phyloP scores from a whole-genome alignment of 768 basidiomycete genomes.

The Amanita phalloides region DNA sequence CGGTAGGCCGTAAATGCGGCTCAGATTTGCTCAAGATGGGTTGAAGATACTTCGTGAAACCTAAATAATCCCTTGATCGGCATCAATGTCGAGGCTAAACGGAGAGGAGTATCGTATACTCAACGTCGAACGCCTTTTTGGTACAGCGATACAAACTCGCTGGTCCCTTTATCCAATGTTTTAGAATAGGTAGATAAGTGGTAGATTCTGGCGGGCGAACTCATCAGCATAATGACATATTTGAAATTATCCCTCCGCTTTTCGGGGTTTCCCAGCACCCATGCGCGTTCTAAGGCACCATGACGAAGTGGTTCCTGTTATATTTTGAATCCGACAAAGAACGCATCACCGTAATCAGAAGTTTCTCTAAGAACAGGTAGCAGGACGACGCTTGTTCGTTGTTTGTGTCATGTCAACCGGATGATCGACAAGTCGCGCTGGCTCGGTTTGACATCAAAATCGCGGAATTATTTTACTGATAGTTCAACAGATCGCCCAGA shows the following conservation, averaged over 20 bases:
- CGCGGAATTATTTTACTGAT: conserved; percentile 3
- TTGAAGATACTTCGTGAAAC: background rate
- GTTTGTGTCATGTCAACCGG: background rate
- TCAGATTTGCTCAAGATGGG: background rate
- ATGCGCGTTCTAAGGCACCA: too few species aligned
- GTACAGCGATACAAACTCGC: background rate
- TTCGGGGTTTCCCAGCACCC: too few species aligned
- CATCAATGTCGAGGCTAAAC: background rate
- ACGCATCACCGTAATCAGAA: background rate
- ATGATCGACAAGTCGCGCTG: background rate
- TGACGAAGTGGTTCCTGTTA: too few species aligned
- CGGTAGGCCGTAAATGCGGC: background rate
- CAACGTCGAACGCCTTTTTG: background rate
- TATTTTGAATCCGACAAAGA: background rate
- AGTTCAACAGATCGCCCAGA: background rate
- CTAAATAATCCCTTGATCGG: background rate
- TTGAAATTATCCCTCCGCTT: too few species aligned
- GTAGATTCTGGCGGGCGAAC: too few species aligned
- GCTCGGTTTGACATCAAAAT: conserved; percentile 2
- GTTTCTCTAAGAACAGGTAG: background rate
- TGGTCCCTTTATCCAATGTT: background rate
- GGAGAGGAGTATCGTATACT: background rate
- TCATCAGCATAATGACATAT: too few species aligned
- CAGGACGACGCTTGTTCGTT: background rate
- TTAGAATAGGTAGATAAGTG: too few species aligned